These are phyloP conservation scores for Sambucus nigra DNA, from an alignment of 129 eudicot genomes.

Conservation along the genomic window DNA sequence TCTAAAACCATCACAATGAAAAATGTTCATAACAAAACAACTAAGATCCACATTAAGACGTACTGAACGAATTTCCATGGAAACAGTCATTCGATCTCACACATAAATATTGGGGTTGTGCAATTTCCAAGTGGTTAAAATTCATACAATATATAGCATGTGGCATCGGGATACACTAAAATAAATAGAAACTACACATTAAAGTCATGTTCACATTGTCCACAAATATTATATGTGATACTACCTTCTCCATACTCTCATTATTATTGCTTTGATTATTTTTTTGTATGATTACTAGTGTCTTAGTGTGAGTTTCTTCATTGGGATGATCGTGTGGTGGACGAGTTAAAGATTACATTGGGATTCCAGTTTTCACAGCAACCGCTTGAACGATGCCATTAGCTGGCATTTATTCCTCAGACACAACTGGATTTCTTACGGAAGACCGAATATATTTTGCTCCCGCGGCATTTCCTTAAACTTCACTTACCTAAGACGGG, in stretches of 20 bases:
- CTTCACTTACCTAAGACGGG: constrained; percentile 36
- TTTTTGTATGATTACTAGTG: constrained; percentile 20
- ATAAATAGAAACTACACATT: too few relatives aligned
- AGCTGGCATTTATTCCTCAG: constrained; percentile 20
- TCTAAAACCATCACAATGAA: too few relatives aligned
- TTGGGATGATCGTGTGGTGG: constrained; percentile 19
- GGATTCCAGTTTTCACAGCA: constrained; percentile 3
- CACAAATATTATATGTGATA: background rate
- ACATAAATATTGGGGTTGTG: too few relatives aligned
- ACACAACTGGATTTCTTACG: constrained; percentile 16
- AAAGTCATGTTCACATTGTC: constrained; percentile 15
- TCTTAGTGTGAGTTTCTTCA: constrained; percentile 5
- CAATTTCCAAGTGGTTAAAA: too few relatives aligned
- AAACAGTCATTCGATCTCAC: too few relatives aligned
- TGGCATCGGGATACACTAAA: too few relatives aligned
- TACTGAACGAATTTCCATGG: too few relatives aligned
- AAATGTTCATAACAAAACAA: too few relatives aligned
- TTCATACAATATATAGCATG: too few relatives aligned
- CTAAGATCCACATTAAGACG: too few relatives aligned
- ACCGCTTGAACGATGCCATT: constrained; percentile 23
- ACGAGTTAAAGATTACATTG: constrained; percentile 17
- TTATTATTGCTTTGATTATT: constrained; percentile 33
- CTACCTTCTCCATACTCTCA: constrained; percentile 32
- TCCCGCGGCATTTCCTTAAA: constrained; percentile 35
- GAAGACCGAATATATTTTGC: constrained; percentile 9